Evolutionary conservation across 768 basidiomycete species (phyloP), one percentile per base, ranked within the genome.

Genomic region (Cubamyces lactineus): DNA sequence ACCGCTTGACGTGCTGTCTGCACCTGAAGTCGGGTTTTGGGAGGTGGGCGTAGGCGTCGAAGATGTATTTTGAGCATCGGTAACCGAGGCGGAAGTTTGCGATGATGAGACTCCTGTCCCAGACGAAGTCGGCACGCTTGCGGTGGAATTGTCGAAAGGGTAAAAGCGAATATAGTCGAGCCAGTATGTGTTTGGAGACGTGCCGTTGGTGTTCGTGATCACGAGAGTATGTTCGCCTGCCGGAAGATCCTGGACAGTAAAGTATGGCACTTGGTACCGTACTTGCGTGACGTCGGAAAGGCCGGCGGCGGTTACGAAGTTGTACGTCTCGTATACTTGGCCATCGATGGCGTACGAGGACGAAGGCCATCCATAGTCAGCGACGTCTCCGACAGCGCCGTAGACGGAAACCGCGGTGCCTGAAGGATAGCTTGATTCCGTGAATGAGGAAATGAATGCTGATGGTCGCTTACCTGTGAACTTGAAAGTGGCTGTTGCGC

Each of bases 141-240:
- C 3, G 42, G 42, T n/a, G 5, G 42, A 43, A n/a, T 17, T 26
- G 30, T 38, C 34, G 17, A 19, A 15, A 11, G 49, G 17, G 30
- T 30, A 19, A 24, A 34, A 51, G 30, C 49, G 38, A 26, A 59
- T 39, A 11, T 30, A 51, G 21, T 53, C 51, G 13, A 59, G 51
- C 59, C 50, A 53, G 51, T 34, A 53, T 6, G 38, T 4, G 30
- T 53, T 59, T 4, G 59, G 59, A 4, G 12, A 15, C 30, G 59
- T 59, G 15, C 51, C 59, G 23, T 59, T 59, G 17, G 51, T 13
- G 34, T 59, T 59, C 21, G 59, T 59, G 34, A 59, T 59, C n/a
- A 46, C 19, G 11, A 59, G n/a, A 12, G 15, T 23, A 21, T 59
- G 58, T 39, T 53, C 51, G 5, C 42, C 51, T 7, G 30, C 21